Evolutionary conservation across 768 basidiomycete genomes (phyloP), one percentile per base, ranked within the genome.

Genomic region (Russula virescens): DNA sequence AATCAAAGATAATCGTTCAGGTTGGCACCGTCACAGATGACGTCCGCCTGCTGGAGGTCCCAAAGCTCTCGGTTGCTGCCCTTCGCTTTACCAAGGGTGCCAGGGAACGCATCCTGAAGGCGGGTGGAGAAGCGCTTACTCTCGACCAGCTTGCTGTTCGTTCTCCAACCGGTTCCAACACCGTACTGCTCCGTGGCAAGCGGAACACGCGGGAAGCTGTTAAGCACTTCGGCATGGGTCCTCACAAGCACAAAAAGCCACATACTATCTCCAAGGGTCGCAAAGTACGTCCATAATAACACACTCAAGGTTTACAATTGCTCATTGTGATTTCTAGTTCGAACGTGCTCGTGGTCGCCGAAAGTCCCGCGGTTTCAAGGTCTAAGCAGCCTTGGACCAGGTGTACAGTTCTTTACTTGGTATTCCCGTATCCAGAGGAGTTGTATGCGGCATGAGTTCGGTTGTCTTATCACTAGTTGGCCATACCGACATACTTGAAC

Each of bases 191-290:
- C 70, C 83, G 96, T 66, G 97, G 96, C 69, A 88, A 90, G 79
- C 88, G 87, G 84, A 97, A 87, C 76, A 81, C 90, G 62, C 86
- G 97, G 67, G 97, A 98, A 78, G 91, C 94, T 55, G 86, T 90
- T 81, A 94, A 92, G 77, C 96, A 98, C 84, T 98, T 98, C 75
- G 96, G 96, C 78, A 92, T 92, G 91, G 92, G 89, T 68, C 94
- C 94, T 60, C 92, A 95, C 87, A 93, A 98, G 80, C 81, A 97
- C 88, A 98, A 96, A 84, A 97, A 95, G 80, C 97, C 97, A 52
- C 90, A 94, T 80, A 91, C 94, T 51, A 81, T 80, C 72, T 94
- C 93, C 74, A 97, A 96, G 81, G 96, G 97, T 66, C 91, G 95
- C 85, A 98, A 97, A 79, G 87, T 88, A 70, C 46, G 76, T 72